Percentiles rank a stretch among this genome's conserved stretches.
Evolutionary conservation across 768 basidiomycete species (phyloP).

Genomic region (Psilocybe cyanescens): DNA sequence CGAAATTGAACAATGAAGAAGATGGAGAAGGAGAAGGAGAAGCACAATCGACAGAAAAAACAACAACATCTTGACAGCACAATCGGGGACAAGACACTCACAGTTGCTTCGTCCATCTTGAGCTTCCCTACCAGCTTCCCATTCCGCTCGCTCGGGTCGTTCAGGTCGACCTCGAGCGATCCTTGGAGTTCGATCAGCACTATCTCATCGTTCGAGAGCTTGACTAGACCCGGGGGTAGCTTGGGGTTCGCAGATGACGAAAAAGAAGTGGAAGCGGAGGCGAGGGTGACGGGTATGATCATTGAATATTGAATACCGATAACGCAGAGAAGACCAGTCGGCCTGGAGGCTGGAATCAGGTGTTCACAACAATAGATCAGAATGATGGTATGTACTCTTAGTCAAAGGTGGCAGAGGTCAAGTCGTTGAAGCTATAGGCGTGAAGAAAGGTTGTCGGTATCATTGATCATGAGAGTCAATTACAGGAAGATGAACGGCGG

Average conservation of each 20-base stretch:
- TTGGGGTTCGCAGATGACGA: slow-evolving; percentile 33
- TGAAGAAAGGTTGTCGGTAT: neutral
- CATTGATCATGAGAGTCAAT: slow-evolving; percentile 8
- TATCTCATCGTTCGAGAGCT: slow-evolving; percentile 78
- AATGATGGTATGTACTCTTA: neutral
- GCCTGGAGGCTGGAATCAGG: neutral
- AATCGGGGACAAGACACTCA: slow-evolving; percentile 32
- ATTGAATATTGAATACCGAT: slow-evolving; percentile 35
- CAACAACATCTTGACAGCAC: neutral
- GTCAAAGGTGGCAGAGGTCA: neutral
- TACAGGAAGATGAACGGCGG: neutral
- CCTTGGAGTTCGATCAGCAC: slow-evolving; percentile 92
- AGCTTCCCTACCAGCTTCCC: slow-evolving; percentile 83
- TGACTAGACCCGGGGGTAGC: slow-evolving; percentile 67
- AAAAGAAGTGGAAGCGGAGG: slow-evolving; percentile 28
- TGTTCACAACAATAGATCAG: neutral
- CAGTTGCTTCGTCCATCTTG: slow-evolving; percentile 60
- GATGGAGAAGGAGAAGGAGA: neutral
- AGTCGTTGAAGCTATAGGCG: neutral
- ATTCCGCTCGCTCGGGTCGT: slow-evolving; percentile 51
- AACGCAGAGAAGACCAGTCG: neutral
- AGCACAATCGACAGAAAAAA: neutral
- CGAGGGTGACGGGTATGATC: slow-evolving; percentile 67
- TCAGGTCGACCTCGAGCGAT: slow-evolving; percentile 68
- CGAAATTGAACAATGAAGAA: neutral